Evolutionary conservation across 805 yeast species (phyloP), one percentile per base, ranked within the genome.

Genomic region (Metschnikowia koreensis): DNA sequence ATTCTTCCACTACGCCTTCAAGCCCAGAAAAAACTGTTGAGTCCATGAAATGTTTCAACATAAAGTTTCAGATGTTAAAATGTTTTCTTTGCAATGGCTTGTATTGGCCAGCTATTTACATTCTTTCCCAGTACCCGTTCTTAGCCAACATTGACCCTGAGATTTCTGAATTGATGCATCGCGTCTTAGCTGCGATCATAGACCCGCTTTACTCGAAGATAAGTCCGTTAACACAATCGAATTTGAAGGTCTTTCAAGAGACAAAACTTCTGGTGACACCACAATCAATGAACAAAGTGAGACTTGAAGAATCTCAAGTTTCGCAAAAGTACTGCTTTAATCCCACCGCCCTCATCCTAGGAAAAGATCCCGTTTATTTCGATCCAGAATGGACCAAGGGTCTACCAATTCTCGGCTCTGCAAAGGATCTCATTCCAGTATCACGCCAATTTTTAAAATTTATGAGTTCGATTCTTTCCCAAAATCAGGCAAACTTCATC

Each of bases 51-150:
- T 55, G 53, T 15, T 51, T 41, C 26, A 69, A 71, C 58, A 49
- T 54, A 53, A 65, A 60, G 55, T 64, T 52, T 31, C 73, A 72
- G 43, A 68, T 88, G 36, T 64, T 87, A 34, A 75, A 81, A 54
- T 69, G 77, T 13, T 71, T 84, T 34, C 66, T 92, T 6, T 66
- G 80, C 0, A 79, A 76, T 56, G 92, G 94, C 1, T 66, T 86
- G 45, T 74, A 84, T 46, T 74, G 81, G 65, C 89, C 91, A 2
- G 71, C 89, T 0, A 51, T 87, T 9, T 81, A 68, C 59, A 71
- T 89, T 6, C 68, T 90, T 5, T 70, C 81, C 2, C 76, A 76
- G 54, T 82, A 80, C 58, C 96, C 96, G 8, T 81, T 73, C 47
- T 65, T 89, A 26, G 80, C 85, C 0, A 66, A 76, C 38, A 70